Evolutionary conservation across 352 stramenopile genomes (phyloP).

Genomic region (Globisporangium perplexum): DNA sequence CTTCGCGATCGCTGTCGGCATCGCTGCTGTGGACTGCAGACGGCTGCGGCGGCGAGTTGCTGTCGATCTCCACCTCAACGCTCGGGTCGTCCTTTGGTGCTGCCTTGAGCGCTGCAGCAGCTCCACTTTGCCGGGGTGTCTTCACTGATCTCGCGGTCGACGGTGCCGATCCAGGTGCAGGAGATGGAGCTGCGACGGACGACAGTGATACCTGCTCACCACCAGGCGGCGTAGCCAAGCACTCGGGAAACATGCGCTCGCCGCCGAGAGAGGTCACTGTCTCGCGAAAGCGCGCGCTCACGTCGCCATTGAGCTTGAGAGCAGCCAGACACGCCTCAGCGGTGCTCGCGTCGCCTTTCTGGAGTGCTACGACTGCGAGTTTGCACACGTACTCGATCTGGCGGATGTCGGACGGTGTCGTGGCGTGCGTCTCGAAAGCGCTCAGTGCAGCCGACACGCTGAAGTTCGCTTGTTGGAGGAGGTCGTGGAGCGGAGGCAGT

Average conservation of each 20-base stretch:
- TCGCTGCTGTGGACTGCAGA: not conserved
- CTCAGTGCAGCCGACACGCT: constrained; percentile 25
- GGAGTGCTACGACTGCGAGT: constrained; percentile 19
- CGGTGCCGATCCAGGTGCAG: constrained; percentile 9
- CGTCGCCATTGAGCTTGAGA: constrained; percentile 35
- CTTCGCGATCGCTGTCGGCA: constrained; percentile 14
- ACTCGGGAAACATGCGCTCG: constrained; percentile 25
- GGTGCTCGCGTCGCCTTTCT: constrained; percentile 5
- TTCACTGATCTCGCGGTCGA: constrained; percentile 25
- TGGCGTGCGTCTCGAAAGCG: constrained; percentile 15
- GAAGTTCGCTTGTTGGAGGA: constrained; percentile 30
- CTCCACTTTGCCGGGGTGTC: constrained; percentile 14
- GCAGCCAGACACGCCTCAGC: constrained; percentile 26
- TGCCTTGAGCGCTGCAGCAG: constrained; percentile 4
- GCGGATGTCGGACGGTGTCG: constrained; percentile 10
- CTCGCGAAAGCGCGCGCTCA: constrained; percentile 34
- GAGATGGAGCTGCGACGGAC: not conserved
- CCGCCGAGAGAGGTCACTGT: constrained; percentile 24
- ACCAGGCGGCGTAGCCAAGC: not conserved
- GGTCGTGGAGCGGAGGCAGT: constrained; percentile 24
- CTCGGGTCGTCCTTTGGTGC: constrained; percentile 3
- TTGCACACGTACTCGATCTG: constrained; percentile 32
- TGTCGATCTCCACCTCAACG: not conserved
- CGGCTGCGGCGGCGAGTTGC: not conserved
- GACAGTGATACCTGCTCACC: not conserved